These are phyloP conservation scores for Colletotrichum limetticola DNA, from an alignment of 2,329 filamentous ascomycete genomes.

Conservation along the genomic window DNA sequence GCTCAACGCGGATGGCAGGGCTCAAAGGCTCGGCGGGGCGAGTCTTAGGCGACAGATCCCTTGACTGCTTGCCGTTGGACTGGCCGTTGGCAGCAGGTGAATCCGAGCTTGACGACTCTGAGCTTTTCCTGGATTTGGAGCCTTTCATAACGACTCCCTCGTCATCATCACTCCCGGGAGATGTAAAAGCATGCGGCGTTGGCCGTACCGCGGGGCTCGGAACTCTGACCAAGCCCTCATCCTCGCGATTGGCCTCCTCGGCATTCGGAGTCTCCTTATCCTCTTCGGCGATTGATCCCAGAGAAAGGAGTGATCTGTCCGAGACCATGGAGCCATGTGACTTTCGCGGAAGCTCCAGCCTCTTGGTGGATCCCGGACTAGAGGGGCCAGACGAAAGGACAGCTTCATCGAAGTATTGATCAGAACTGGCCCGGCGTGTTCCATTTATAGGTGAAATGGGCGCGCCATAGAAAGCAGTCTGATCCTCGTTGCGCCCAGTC, in stretches of 20 bases:
- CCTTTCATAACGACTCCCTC: constrained; percentile 51
- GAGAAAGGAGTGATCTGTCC: constrained; percentile 51
- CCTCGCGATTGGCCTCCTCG: constrained; percentile 29
- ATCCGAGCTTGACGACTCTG: not conserved
- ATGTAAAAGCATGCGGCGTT: constrained; percentile 37
- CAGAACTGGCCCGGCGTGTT: constrained; percentile 47
- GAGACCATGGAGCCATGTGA: constrained; percentile 41
- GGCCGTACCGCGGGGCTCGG: constrained; percentile 43
- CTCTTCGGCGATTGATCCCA: constrained; percentile 58
- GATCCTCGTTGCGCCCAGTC: constrained; percentile 54
- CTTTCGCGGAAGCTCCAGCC: constrained; percentile 41
- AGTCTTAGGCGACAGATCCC: constrained; percentile 6
- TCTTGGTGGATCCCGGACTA: constrained; percentile 46
- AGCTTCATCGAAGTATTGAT: constrained; percentile 48
- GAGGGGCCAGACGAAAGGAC: constrained; percentile 46
- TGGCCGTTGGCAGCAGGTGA: constrained; percentile 10
- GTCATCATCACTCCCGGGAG: constrained; percentile 50
- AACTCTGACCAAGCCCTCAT: constrained; percentile 36
- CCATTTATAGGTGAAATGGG: constrained; percentile 49
- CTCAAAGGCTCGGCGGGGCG: not conserved
- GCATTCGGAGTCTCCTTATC: constrained; percentile 36
- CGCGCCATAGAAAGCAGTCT: constrained; percentile 47
- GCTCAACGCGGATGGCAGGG: constrained; percentile 15
- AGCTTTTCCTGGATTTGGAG: constrained; percentile 26
- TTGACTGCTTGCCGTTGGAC: constrained; percentile 20